These are phyloP conservation scores for Paracorniculantispora psalliotae DNA, from an alignment of 2,329 filamentous ascomycete genomes.

Conservation along the genomic window DNA sequence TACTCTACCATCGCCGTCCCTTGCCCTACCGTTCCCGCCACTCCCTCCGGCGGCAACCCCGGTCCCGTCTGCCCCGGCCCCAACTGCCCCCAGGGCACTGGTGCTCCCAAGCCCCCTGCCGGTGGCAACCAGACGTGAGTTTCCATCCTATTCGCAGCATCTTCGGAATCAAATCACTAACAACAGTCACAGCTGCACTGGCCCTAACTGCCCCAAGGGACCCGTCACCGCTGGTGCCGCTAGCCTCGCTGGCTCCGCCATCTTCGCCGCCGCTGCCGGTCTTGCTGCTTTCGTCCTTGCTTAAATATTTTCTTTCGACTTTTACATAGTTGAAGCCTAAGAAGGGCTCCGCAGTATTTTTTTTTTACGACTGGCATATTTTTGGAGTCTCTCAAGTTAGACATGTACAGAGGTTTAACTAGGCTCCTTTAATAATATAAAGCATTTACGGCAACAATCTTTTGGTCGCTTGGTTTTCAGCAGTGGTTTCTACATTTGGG, in stretches of 20 bases:
- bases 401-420: constrained; percentile 36
- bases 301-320: constrained; percentile 40
- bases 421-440: constrained; percentile 29
- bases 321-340: constrained; percentile 32
- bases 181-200: constrained; percentile 21
- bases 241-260: constrained; percentile 47
- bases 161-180: constrained; percentile 13
- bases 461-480: constrained; percentile 3
- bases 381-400: constrained; percentile 25
- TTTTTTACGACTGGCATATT: constrained; percentile 32
- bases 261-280: constrained; percentile 52
- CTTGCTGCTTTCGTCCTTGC: constrained; percentile 49
- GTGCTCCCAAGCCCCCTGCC: constrained; percentile 7
- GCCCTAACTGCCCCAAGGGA: constrained; percentile 21
- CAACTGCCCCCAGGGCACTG: constrained; percentile 31
- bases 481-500: constrained; percentile 16
- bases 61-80: constrained; percentile 19
- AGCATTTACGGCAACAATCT: constrained; percentile 16
- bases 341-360: constrained; percentile 33
- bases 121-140: constrained; percentile 31
- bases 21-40: constrained; percentile 31
- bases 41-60: constrained; percentile 20
- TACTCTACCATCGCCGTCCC: constrained; percentile 44
- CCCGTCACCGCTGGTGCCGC: constrained; percentile 48
- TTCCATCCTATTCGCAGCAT: neutral